Conservation (phyloP, 164 flowering plant species). For the Platanus orientalis region DNA sequence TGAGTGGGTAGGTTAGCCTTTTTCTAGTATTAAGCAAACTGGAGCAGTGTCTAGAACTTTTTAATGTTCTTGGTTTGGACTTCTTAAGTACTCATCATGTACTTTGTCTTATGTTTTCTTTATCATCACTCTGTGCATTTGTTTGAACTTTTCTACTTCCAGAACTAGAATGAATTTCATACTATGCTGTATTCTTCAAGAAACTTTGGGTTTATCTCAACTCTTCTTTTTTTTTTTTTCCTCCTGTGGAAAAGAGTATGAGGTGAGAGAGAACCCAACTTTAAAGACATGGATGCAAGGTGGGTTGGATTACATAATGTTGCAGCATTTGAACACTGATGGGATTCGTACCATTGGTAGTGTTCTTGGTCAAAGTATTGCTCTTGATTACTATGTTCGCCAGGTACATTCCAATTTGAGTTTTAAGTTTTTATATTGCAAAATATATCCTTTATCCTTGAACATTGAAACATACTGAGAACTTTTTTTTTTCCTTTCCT, state of each 20-base stretch:
- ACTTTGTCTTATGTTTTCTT: no score
- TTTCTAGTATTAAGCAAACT: no score
- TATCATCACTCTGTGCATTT: no score
- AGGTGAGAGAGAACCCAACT: slow-evolving; percentile 78
- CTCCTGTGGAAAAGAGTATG: slow-evolving; percentile 77
- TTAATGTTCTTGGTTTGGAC: no score
- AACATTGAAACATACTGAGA: background rate
- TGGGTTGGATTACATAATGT: slow-evolving; percentile 80
- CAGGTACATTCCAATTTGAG: slow-evolving; percentile 44
- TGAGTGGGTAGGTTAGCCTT: no score
- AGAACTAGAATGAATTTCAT: no score
- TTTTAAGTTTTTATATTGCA: background rate
- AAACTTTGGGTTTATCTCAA: no score
- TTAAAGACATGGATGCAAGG: slow-evolving; percentile 87
- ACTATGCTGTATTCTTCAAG: no score
- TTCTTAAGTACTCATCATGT: no score
- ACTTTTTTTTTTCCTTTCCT: slow-evolving; percentile 3
- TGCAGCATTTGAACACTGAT: slow-evolving; percentile 80
- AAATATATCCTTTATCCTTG: background rate
- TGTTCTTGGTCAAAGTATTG: slow-evolving; percentile 98
- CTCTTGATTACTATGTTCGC: slow-evolving; percentile 92
- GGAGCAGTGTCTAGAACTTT: no score
- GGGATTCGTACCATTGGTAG: slow-evolving; percentile 93
- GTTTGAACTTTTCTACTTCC: no score
- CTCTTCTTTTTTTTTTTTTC: no score